phyloP scores from a whole-genome alignment of 73 alveolate genomes.

The Urostyla sp. region DNA sequence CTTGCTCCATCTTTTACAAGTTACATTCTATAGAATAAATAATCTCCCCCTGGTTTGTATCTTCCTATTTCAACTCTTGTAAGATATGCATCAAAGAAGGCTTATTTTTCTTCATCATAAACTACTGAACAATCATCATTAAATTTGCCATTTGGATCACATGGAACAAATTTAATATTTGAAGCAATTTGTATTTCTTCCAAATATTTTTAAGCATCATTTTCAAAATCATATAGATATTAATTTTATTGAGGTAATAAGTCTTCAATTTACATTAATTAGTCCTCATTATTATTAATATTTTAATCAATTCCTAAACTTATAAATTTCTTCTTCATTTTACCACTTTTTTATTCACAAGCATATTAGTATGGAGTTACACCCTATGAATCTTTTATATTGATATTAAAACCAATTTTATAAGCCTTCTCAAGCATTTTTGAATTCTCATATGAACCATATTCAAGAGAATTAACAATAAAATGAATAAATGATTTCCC shows the following conservation, averaged over 20 bases:
- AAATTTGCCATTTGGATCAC: conserved; percentile 81
- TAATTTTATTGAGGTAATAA: conserved; percentile 4
- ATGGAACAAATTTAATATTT: conserved; percentile 62
- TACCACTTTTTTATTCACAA: conserved; percentile 70
- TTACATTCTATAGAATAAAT: conserved; percentile 93
- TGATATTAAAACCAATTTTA: conserved; percentile 65
- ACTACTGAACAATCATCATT: conserved; percentile 77
- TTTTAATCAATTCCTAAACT: neutral
- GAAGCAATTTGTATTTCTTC: conserved; percentile 62
- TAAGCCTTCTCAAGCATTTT: conserved; percentile 75
- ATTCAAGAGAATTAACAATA: conserved; percentile 77
- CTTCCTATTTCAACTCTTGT: conserved; percentile 60
- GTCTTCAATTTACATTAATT: neutral
- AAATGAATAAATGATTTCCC: conserved; percentile 86
- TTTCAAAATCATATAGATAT: conserved; percentile 69
- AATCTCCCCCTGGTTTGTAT: conserved; percentile 68
- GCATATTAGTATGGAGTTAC: conserved; percentile 85
- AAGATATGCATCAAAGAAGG: conserved; percentile 40
- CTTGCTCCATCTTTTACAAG: conserved; percentile 89
- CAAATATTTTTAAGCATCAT: conserved; percentile 86
- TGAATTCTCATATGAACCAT: conserved; percentile 91
- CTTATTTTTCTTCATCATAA: conserved; percentile 67
- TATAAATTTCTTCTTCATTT: conserved; percentile 69
- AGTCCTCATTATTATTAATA: neutral
- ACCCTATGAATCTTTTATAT: conserved; percentile 69